These are phyloP conservation scores for Trametes sanguinea DNA, from an alignment of 768 basidiomycete species.

Conservation along the genomic window DNA sequence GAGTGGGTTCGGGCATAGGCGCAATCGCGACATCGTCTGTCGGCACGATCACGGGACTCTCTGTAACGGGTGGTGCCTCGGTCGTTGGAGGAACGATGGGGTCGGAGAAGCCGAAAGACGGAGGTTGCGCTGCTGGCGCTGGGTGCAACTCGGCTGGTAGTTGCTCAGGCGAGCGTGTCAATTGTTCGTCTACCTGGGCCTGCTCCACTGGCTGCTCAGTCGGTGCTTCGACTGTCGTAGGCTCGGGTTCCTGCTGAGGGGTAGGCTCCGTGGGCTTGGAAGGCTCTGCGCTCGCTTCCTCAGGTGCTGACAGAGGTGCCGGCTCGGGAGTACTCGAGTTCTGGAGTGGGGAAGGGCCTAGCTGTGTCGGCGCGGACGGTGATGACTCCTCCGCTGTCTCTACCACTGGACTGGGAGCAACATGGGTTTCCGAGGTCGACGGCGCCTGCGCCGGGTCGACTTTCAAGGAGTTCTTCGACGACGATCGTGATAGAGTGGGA, in stretches of 20 bases:
- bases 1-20: background rate
- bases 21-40: background rate
- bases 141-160: conserved; percentile 2
- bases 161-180: conserved; percentile 15
- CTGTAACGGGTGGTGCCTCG: background rate
- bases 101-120: conserved; percentile 19
- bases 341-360: conserved; percentile 31
- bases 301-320: background rate
- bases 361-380: conserved; percentile 13
- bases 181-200: too few species aligned
- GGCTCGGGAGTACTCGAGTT: conserved; percentile 4
- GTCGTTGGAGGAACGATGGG: conserved; percentile 17
- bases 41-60: conserved; percentile 3
- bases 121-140: conserved; percentile 6
- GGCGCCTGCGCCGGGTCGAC: conserved; percentile 38
- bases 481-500: conserved; percentile 17
- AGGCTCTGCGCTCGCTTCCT: background rate
- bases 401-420: conserved; percentile 62
- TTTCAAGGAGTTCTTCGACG: conserved; percentile 32
- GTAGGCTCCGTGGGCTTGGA: background rate
- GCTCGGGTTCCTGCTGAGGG: background rate
- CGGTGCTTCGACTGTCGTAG: background rate
- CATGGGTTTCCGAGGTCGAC: conserved; percentile 23
- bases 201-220: background rate
- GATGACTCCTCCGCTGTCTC: conserved; percentile 42